phyloP scores from a whole-genome alignment of 192 early-diverging fungal genomes.

The Podila horticola region DNA sequence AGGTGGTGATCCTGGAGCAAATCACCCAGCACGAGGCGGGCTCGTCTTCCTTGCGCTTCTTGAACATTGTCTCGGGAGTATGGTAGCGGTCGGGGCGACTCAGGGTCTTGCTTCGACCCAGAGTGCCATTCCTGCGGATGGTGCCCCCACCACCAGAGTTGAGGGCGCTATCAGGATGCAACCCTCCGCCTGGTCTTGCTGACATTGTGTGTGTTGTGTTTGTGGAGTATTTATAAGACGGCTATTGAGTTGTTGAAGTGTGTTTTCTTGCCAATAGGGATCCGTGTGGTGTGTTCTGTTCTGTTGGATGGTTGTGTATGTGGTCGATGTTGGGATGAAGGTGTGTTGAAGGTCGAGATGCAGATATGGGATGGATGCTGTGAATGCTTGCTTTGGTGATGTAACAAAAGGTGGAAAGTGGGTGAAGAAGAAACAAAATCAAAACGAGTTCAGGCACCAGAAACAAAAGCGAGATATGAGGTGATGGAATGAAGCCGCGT shows the following conservation, averaged over 20 bases:
- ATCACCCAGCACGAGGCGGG: constrained; percentile 64
- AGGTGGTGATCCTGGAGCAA: constrained; percentile 67
- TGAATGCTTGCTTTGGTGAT: no score
- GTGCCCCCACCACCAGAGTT: constrained; percentile 16
- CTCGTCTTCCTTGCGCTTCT: constrained; percentile 55
- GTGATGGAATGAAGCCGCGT: no score
- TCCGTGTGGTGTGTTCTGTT: no score
- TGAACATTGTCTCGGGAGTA: constrained; percentile 73
- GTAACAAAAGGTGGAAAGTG: not conserved
- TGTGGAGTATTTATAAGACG: not conserved
- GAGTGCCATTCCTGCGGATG: constrained; percentile 53
- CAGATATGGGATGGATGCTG: no score
- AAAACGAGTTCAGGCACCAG: no score
- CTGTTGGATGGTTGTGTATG: no score
- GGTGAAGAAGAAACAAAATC: not conserved
- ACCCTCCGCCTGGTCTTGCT: constrained; percentile 16
- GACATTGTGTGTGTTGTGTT: constrained; percentile 16
- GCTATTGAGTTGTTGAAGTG: not conserved
- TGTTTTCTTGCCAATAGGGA: no score
- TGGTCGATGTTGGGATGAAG: no score
- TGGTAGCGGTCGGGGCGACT: constrained; percentile 78
- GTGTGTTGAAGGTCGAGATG: no score
- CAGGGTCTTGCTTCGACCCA: constrained; percentile 78
- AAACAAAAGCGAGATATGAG: no score
- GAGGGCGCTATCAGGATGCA: constrained; percentile 13